These are phyloP conservation scores for Tripterygium wilfordii DNA, from an alignment of 177 flowering plant species.

Conservation along the genomic window DNA sequence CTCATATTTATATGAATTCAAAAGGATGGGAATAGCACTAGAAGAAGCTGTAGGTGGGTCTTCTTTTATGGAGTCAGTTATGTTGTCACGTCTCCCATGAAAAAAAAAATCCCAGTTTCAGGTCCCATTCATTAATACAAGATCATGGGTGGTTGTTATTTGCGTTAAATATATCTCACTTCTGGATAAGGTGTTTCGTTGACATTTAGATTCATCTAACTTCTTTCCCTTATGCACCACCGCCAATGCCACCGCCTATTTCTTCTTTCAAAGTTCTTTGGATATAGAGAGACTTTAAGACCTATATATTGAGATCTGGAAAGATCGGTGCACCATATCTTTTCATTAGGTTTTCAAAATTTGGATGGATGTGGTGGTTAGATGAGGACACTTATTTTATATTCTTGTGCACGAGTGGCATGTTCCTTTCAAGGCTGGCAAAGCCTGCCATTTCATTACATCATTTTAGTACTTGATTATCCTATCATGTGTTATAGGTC, in stretches of 20 bases:
- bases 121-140: too few species aligned
- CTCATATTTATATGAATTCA: too few species aligned
- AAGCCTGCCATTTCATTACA: neutral
- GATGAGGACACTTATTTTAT: too few species aligned
- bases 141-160: neutral
- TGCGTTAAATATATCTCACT: neutral
- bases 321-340: too few species aligned
- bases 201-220: neutral
- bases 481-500: neutral
- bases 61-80: neutral
- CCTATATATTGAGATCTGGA: slow-evolving; percentile 4
- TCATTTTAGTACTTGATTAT: neutral
- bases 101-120: too few species aligned
- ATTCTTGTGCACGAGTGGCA: slow-evolving; percentile 11
- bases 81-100: slow-evolving; percentile 6
- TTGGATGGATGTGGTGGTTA: neutral
- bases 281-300: slow-evolving; percentile 2
- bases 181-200: neutral
- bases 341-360: neutral
- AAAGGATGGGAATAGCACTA: too few species aligned
- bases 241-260: neutral
- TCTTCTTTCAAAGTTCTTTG: slow-evolving; percentile 1
- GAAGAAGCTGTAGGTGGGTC: too few species aligned
- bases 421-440: slow-evolving; percentile 5
- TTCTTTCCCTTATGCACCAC: slow-evolving; percentile 1